A percentile compares a stretch with the other conserved stretches of the same genome.
Conservation (phyloP, 495 filamentous ascomycete genomes). For the Penicillium alfredii region DNA sequence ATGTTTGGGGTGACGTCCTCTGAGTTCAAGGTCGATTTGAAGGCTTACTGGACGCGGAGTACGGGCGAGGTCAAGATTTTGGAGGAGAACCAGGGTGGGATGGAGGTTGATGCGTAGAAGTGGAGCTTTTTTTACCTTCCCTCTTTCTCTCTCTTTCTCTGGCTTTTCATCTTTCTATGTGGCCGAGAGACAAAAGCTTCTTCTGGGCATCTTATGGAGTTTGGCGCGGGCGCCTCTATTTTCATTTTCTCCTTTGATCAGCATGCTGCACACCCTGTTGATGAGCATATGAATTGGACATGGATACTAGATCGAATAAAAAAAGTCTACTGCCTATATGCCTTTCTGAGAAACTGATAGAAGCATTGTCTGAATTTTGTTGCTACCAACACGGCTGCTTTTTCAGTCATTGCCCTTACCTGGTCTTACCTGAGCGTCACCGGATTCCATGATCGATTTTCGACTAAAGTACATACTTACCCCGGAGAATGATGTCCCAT, state of each 20-base stretch:
- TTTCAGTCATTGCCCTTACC: slow-evolving; percentile 52
- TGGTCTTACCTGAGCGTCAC: slow-evolving; percentile 56
- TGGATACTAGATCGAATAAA: slow-evolving; percentile 28
- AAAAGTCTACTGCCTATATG: slow-evolving; percentile 12
- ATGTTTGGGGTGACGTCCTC: slow-evolving; percentile 83
- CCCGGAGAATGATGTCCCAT: slow-evolving; percentile 15
- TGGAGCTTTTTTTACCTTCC: slow-evolving; percentile 5
- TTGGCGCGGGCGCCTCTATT: slow-evolving; percentile 33
- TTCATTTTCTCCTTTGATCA: slow-evolving; percentile 20
- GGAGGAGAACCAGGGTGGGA: slow-evolving; percentile 32
- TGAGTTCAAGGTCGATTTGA: slow-evolving; percentile 75
- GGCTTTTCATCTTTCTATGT: slow-evolving; percentile 7
- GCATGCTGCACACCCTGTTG: slow-evolving; percentile 19
- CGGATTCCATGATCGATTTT: slow-evolving; percentile 20
- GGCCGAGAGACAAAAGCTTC: slow-evolving; percentile 19
- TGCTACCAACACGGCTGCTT: too few species aligned
- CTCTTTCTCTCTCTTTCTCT: slow-evolving; percentile 19
- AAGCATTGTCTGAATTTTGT: slow-evolving; percentile 23
- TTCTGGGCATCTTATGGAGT: slow-evolving; percentile 35
- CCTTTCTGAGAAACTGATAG: slow-evolving; percentile 5
- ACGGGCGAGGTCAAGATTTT: slow-evolving; percentile 38
- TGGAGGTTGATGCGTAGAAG: slow-evolving; percentile 39
- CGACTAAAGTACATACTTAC: slow-evolving; percentile 51
- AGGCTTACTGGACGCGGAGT: slow-evolving; percentile 52
- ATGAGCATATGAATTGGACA: slow-evolving; percentile 34